Percentiles rank a stretch among this genome's conserved stretches.
These are phyloP conservation scores for Rosa persica DNA, from an alignment of 306 rosid species.

Conservation along the genomic window DNA sequence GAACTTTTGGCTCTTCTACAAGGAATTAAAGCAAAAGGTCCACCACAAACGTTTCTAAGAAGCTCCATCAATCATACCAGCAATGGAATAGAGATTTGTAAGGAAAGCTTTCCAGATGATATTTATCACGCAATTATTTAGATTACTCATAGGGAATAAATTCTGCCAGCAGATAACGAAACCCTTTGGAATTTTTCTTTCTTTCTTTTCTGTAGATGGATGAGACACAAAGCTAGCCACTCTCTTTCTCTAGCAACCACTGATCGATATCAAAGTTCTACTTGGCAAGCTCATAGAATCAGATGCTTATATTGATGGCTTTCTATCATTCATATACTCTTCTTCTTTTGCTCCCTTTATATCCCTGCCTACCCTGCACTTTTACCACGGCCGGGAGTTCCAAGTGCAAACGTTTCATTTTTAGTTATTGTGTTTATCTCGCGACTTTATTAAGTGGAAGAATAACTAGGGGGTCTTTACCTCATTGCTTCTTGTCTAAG, in stretches of 20 bases:
- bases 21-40: neutral
- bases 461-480: neutral
- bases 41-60: conserved; percentile 11
- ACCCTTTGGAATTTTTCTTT: conserved; percentile 52
- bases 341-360: conserved; percentile 30
- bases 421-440: neutral
- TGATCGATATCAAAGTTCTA: conserved; percentile 24
- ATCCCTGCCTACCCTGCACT: conserved; percentile 27
- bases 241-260: conserved; percentile 35
- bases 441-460: conserved; percentile 4
- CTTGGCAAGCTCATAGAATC: conserved; percentile 48
- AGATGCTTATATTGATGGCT: conserved; percentile 47
- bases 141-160: conserved; percentile 53
- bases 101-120: conserved; percentile 26
- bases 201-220: conserved; percentile 27
- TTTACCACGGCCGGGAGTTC: conserved; percentile 15
- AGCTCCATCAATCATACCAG: conserved; percentile 2
- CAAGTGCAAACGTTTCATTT: conserved; percentile 22
- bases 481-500: neutral
- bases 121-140: conserved; percentile 33
- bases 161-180: conserved; percentile 40
- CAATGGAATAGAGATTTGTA: conserved; percentile 24
- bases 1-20: neutral
- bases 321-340: conserved; percentile 16
- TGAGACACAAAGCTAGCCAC: conserved; percentile 47